Percentiles rank a stretch among this genome's conserved stretches.
phyloP scores from a whole-genome alignment of 768 basidiomycete species.

The Lactarius akahatsu region DNA sequence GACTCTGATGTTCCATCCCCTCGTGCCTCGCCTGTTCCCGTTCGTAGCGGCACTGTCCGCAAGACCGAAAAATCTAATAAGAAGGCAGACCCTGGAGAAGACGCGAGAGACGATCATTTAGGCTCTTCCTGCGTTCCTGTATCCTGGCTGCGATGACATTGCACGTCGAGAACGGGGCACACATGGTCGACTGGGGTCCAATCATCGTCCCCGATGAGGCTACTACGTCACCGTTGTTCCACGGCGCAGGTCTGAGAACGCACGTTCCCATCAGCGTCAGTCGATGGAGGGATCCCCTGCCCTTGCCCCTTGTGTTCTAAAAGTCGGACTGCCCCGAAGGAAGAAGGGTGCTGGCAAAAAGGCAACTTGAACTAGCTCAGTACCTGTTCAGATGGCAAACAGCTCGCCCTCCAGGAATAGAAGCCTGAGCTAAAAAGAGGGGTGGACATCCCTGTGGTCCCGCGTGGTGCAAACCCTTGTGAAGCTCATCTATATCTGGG shows the following conservation, averaged over 20 bases:
- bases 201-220: background rate
- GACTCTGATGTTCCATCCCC: background rate
- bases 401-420: background rate
- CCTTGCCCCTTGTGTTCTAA: background rate
- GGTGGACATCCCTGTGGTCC: background rate
- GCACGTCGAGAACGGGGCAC: background rate
- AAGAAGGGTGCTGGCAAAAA: background rate
- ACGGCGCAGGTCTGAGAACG: background rate
- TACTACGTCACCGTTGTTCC: background rate
- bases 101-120: slow-evolving; percentile 1
- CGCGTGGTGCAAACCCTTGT: background rate
- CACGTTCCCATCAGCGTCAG: background rate
- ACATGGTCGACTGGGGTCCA: background rate
- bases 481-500: background rate
- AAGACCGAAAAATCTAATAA: background rate
- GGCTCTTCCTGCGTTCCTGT: background rate
- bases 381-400: background rate
- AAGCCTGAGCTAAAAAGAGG: background rate
- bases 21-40: background rate
- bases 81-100: slow-evolving; percentile 1
- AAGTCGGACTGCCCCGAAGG: background rate
- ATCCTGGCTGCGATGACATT: background rate
- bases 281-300: background rate
- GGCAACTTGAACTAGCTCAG: background rate
- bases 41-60: background rate